These are phyloP conservation scores for Pyrenophora graminea DNA, from an alignment of 2,329 filamentous ascomycete species.

Conservation along the genomic window DNA sequence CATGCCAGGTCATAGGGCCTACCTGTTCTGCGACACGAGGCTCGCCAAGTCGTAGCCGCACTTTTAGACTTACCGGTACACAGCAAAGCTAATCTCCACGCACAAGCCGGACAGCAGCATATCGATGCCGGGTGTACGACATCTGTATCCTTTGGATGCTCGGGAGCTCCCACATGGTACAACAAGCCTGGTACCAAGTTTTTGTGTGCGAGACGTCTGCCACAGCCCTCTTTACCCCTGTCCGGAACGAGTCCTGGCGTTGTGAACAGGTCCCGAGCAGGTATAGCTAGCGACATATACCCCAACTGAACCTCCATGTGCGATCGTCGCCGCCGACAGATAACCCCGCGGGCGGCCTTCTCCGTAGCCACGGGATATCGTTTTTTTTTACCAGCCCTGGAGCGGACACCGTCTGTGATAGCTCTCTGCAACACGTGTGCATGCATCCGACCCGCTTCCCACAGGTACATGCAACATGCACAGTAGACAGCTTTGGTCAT, in stretches of 20 bases:
- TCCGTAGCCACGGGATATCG: neutral
- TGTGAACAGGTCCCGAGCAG: too few relatives aligned
- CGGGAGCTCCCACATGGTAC: neutral
- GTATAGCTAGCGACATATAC: neutral
- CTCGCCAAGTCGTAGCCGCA: constrained; percentile 7
- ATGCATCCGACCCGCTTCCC: constrained; percentile 10
- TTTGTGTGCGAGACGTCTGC: neutral
- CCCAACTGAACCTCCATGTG: neutral
- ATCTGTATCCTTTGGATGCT: neutral
- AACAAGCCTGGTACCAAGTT: neutral
- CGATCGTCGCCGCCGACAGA: neutral
- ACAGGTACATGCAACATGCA: constrained; percentile 4
- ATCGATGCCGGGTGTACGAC: constrained; percentile 1
- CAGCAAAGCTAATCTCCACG: constrained; percentile 3
- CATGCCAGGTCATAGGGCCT: neutral
- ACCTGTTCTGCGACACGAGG: neutral
- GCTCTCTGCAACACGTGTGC: constrained; percentile 17
- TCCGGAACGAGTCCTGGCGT: too few relatives aligned
- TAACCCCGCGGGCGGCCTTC: neutral
- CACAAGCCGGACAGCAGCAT: constrained; percentile 4
- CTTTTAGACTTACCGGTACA: neutral
- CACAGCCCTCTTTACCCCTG: too few relatives aligned
- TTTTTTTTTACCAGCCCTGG: neutral
- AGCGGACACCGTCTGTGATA: neutral
- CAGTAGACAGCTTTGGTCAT: constrained; percentile 6